Percentiles rank a stretch among this genome's conserved stretches.
Evolutionary conservation across 345 rosid genomes (phyloP).

Genomic region (Acer saccharum): DNA sequence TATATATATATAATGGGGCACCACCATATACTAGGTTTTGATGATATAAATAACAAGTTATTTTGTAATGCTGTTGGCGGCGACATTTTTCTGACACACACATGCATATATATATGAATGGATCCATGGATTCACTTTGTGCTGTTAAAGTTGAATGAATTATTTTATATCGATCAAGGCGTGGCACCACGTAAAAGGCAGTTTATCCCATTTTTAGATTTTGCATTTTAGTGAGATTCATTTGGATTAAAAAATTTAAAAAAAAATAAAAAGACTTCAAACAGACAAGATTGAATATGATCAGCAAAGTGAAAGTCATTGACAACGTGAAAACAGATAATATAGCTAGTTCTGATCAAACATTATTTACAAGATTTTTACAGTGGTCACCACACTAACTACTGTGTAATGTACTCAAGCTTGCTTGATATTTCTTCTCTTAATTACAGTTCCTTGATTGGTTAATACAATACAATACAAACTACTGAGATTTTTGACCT

Average conservation of each 20-base stretch:
- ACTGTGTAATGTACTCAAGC: no score
- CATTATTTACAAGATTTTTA: no score
- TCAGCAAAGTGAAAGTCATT: neutral
- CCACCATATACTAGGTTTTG: constrained; percentile 2
- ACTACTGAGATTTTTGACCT: no score
- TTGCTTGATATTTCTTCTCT: no score
- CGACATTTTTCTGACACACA: neutral
- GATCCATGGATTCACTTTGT: constrained; percentile 12
- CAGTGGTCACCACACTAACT: no score
- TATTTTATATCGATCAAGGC: neutral
- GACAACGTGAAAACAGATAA: neutral
- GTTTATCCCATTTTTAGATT: constrained; percentile 6
- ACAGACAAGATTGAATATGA: neutral
- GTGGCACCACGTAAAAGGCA: constrained; percentile 17
- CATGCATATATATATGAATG: neutral
- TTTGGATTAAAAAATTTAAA: neutral
- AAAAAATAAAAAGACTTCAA: neutral
- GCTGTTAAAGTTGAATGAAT: neutral
- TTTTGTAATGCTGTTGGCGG: constrained; percentile 19
- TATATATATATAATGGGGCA: constrained; percentile 2
- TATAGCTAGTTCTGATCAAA: no score
- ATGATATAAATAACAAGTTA: constrained; percentile 5
- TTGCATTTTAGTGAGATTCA: neutral
- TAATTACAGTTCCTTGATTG: no score
- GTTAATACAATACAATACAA: no score